A percentile compares a stretch with the other conserved stretches of the same genome.
Conservation (phyloP, 768 basidiomycete species). For the Amanita phalloides region DNA sequence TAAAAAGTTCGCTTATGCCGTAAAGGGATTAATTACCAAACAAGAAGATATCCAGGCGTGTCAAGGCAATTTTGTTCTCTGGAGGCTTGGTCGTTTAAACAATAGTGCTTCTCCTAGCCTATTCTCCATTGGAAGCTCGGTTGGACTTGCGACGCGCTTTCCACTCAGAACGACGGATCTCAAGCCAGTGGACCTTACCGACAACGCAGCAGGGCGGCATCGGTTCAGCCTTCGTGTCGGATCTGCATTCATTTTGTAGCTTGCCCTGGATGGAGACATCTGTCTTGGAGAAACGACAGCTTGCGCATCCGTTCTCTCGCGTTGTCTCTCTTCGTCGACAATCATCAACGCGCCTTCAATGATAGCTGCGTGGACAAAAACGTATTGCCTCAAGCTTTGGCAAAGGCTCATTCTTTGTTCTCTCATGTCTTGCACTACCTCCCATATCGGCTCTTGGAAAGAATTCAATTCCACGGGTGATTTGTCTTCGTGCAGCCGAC, state of each 20-base stretch:
- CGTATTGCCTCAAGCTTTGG: constrained; percentile 89
- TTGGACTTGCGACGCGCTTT: constrained; percentile 65
- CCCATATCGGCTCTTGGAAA: constrained; percentile 68
- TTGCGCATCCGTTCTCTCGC: not conserved
- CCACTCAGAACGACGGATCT: constrained; percentile 29
- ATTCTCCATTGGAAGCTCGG: constrained; percentile 55
- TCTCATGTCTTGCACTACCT: constrained; percentile 86
- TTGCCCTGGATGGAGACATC: not conserved
- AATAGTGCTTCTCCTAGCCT: constrained; percentile 42
- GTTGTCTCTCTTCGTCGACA: constrained; percentile 56
- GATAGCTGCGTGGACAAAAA: constrained; percentile 83
- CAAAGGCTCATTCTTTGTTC: constrained; percentile 96
- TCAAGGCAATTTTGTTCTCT: constrained; percentile 24
- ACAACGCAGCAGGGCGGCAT: not conserved
- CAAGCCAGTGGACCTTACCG: constrained; percentile 4
- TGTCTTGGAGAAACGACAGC: not conserved
- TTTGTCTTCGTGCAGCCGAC: constrained; percentile 39
- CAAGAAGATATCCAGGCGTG: not conserved
- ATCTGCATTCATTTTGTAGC: not conserved
- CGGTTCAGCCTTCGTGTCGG: not conserved
- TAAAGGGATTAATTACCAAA: not conserved
- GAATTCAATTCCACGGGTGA: constrained; percentile 52
- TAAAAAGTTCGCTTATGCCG: not conserved
- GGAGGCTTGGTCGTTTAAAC: constrained; percentile 60
- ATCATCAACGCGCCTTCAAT: constrained; percentile 73